Percentiles rank a stretch among this genome's conserved stretches.
Conservation (phyloP, 2,329 filamentous ascomycete genomes). For the Xylariaceae sp. region DNA sequence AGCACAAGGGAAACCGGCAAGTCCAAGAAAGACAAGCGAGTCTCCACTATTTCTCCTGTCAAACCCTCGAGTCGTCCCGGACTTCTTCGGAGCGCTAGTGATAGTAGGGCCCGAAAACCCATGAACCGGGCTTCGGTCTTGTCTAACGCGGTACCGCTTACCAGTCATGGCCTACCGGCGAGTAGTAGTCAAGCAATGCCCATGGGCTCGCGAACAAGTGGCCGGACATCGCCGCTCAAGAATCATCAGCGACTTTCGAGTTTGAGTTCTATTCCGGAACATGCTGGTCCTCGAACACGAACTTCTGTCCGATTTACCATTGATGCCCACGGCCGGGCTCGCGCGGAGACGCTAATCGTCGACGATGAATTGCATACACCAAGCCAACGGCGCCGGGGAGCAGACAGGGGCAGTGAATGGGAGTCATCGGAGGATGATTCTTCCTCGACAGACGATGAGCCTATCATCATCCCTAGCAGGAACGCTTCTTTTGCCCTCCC, state of each 20-base stretch:
- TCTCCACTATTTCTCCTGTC: slow-evolving; percentile 44
- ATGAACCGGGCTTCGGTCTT: slow-evolving; percentile 36
- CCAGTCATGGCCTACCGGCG: slow-evolving; percentile 31
- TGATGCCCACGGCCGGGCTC: slow-evolving; percentile 54
- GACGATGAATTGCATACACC: slow-evolving; percentile 25
- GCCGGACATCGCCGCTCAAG: slow-evolving; percentile 50
- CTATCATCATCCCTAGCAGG: slow-evolving; percentile 58
- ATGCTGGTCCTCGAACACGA: slow-evolving; percentile 40
- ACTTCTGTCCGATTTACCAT: slow-evolving; percentile 59
- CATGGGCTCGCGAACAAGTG: slow-evolving; percentile 37
- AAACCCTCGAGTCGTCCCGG: slow-evolving; percentile 45
- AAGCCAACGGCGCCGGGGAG: slow-evolving; percentile 20
- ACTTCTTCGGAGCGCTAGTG: slow-evolving; percentile 50
- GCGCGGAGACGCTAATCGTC: slow-evolving; percentile 46
- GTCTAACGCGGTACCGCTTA: slow-evolving; percentile 44
- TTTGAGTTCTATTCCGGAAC: slow-evolving; percentile 54
- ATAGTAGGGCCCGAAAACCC: slow-evolving; percentile 44
- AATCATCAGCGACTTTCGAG: slow-evolving; percentile 46
- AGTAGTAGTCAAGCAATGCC: slow-evolving; percentile 31
- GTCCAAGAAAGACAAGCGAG: slow-evolving; percentile 39
- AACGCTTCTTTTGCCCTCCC: slow-evolving; percentile 54
- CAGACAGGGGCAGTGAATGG: slow-evolving; percentile 32
- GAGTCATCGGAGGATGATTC: slow-evolving; percentile 46
- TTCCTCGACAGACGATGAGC: slow-evolving; percentile 58
- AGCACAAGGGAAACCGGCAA: slow-evolving; percentile 41